Base-by-base conservation (phyloP, 2,329 filamentous ascomycete genomes). In the Trichoderma oligosporum region DNA sequence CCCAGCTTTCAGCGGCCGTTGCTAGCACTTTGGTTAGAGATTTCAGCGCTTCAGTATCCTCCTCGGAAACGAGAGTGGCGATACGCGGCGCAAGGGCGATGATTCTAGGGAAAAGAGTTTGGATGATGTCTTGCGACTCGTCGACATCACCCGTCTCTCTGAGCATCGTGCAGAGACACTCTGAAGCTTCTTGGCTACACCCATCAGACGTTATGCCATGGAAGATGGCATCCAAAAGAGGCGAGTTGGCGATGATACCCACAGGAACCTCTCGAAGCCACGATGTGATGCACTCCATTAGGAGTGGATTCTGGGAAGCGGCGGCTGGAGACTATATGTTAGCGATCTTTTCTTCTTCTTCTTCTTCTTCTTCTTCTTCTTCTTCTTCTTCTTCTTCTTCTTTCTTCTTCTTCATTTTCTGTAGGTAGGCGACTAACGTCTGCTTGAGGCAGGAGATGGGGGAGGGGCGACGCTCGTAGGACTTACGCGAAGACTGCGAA, bases 251-350 rank as follows among this genome's bases (percentile, higher is more conserved):
- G 62, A 99, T 85, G 61, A 89, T 86, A 62, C 81, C 81, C 46
- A 96, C 83, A 0, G 93, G 90, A 6, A 99, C 90, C 74, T 99
- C 94, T 65, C 91, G 85, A 64, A 97, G 82, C 94, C 94, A 99
- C 3, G 94, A 97, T 29, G 91, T 95, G 65, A 97, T 91, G 71
- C 94, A 97, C 67, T 97, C 91, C 71, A 97, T 85, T 46, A 99
- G 81, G 67, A 92, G 88, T 2, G 93, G 92, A 68, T 97, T 96
- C 61, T 86, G 87, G 7, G 91, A 83, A 22, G 93, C 91, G 46
- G 84, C 77, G 49, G 82, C 91, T 91, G 66, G 11, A 44, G 35
- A 56, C 29, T 9, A 33, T 27, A 16, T 18, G 25, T 56, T 31
- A 58, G 38, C 16, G 18, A 27, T 3, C 39, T 11, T 11, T 31